Evolutionary conservation across 305 asterid species (phyloP).

Genomic region (Salvia sclarea): DNA sequence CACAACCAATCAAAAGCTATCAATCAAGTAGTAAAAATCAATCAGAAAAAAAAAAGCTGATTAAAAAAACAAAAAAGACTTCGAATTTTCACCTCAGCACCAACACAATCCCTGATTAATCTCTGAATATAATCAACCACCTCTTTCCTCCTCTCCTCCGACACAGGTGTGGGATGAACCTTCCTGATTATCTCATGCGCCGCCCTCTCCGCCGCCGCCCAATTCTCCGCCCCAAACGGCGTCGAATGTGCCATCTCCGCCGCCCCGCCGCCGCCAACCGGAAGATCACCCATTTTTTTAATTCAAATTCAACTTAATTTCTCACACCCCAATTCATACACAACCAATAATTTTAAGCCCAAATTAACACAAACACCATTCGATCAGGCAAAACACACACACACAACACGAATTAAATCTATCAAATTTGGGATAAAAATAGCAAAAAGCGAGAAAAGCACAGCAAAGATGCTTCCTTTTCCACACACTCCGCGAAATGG

Average conservation of each 20-base stretch:
- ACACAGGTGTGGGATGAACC: conserved; percentile 67
- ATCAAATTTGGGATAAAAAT: not conserved
- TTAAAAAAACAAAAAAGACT: not conserved
- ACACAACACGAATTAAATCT: not conserved
- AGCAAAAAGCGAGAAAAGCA: not conserved
- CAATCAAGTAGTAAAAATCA: conserved; percentile 22
- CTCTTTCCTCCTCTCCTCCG: conserved; percentile 61
- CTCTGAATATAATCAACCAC: conserved; percentile 69
- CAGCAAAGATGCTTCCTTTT: conserved; percentile 30
- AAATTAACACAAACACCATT: conserved; percentile 21
- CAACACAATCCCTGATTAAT: conserved; percentile 50
- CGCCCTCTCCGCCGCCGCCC: conserved; percentile 64
- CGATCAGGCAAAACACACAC: conserved; percentile 16
- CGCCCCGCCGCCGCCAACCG: conserved; percentile 43
- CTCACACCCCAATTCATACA: conserved; percentile 28
- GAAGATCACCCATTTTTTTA: conserved; percentile 48
- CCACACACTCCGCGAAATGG: conserved; percentile 23
- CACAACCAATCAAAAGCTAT: conserved; percentile 1
- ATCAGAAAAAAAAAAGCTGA: not conserved
- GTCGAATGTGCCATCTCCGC: conserved; percentile 37
- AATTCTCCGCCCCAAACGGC: conserved; percentile 43
- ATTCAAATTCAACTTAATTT: conserved; percentile 15
- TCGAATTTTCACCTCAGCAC: conserved; percentile 62
- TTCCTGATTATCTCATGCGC: conserved; percentile 46
- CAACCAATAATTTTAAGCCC: conserved; percentile 20